A percentile compares a stretch with the other conserved stretches of the same genome.
phyloP scores from a whole-genome alignment of 1,284 basidiomycete genomes.

The Leccinum cinnamomeum region DNA sequence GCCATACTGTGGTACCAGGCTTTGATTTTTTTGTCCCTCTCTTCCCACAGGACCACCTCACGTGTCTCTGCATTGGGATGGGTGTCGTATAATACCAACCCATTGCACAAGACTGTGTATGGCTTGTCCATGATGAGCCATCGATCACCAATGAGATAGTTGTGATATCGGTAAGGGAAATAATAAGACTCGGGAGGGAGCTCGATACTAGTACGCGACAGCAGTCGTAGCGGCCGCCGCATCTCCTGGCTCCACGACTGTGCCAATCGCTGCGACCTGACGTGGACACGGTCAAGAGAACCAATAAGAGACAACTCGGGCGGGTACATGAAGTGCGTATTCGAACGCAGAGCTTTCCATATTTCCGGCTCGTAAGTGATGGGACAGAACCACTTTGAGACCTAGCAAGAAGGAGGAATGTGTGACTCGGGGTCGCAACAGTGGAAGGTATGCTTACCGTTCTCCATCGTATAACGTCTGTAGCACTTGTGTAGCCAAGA shows the following conservation, averaged over 20 bases:
- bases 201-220: neutral
- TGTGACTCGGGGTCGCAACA: neutral
- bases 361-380: neutral
- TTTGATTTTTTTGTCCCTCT: too few relatives aligned
- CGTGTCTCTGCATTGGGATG: neutral
- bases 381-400: neutral
- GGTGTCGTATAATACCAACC: neutral
- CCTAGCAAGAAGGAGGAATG: neutral
- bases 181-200: neutral
- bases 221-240: neutral
- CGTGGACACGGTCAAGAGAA: neutral
- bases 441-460: neutral
- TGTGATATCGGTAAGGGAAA: neutral
- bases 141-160: neutral
- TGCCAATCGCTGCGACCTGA: neutral
- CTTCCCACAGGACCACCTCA: neutral
- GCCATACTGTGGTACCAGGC: too few relatives aligned
- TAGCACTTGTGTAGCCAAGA: neutral
- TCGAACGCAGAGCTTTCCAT: neutral
- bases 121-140: neutral
- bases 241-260: neutral
- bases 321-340: neutral
- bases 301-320: neutral
- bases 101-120: neutral
- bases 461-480: neutral